A percentile compares a stretch with the other conserved stretches of the same genome.
These are phyloP conservation scores for Desmodesmus armatus DNA, from an alignment of 139 green algal genomes.

Conservation along the genomic window DNA sequence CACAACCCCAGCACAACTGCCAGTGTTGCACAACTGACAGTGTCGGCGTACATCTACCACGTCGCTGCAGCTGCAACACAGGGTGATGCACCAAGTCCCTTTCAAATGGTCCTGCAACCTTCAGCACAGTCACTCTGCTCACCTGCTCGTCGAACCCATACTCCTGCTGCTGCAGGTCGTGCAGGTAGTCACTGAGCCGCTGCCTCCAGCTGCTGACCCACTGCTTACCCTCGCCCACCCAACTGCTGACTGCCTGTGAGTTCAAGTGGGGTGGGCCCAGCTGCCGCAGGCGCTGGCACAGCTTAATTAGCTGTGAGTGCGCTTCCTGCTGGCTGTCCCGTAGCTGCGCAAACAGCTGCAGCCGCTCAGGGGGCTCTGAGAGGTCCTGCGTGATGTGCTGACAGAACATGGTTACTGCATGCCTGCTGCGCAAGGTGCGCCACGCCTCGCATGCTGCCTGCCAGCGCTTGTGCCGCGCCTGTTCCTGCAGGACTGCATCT, in stretches of 20 bases:
- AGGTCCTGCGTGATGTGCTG: constrained; percentile 57
- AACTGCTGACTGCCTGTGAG: constrained; percentile 36
- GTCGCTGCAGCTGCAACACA: background rate
- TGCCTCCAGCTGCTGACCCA: constrained; percentile 45
- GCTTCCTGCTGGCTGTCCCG: constrained; percentile 50
- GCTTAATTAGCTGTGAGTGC: constrained; percentile 14
- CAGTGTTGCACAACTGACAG: background rate
- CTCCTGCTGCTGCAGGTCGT: constrained; percentile 51
- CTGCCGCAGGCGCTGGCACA: constrained; percentile 30
- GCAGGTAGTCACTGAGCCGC: constrained; percentile 27
- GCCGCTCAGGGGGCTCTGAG: constrained; percentile 57
- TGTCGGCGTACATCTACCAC: too few species aligned
- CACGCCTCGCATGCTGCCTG: constrained; percentile 57
- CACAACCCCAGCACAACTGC: background rate
- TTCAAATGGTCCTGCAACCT: background rate
- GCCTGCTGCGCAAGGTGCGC: constrained; percentile 66
- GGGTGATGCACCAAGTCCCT: background rate
- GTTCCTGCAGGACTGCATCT: constrained; percentile 59
- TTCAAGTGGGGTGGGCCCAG: constrained; percentile 52
- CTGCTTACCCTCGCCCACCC: constrained; percentile 38
- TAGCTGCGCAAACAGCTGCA: constrained; percentile 53
- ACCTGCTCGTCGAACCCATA: constrained; percentile 47
- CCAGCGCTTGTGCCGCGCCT: constrained; percentile 51
- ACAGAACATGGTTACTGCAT: constrained; percentile 63
- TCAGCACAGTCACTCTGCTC: background rate